A percentile compares a stretch with the other conserved stretches of the same genome.
phyloP scores from a whole-genome alignment of 169 alveolate species.

The Plasmodium vinckei region DNA sequence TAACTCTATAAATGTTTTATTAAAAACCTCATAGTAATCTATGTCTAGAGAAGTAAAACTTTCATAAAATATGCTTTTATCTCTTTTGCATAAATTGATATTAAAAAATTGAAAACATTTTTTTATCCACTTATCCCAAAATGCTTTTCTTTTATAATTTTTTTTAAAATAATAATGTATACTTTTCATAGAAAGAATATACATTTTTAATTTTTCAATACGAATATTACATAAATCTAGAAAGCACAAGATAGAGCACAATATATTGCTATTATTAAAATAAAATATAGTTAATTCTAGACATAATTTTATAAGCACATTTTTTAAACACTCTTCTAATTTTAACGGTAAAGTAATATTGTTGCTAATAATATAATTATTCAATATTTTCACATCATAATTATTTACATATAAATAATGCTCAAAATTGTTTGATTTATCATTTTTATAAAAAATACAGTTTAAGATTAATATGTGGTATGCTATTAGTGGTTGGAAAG shows the following conservation, averaged over 20 bases:
- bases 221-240: slow-evolving; percentile 47
- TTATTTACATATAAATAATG: slow-evolving; percentile 31
- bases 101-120: slow-evolving; percentile 29
- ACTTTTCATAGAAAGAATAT: slow-evolving; percentile 41
- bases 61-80: slow-evolving; percentile 39
- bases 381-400: not conserved
- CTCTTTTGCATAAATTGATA: slow-evolving; percentile 18
- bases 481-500: slow-evolving; percentile 58
- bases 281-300: slow-evolving; percentile 37
- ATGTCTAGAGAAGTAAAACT: slow-evolving; percentile 11
- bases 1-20: slow-evolving; percentile 30
- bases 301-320: slow-evolving; percentile 16
- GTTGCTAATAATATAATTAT: slow-evolving; percentile 33
- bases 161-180: slow-evolving; percentile 57
- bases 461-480: slow-evolving; percentile 47
- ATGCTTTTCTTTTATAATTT: slow-evolving; percentile 25
- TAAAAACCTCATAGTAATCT: slow-evolving; percentile 38
- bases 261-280: slow-evolving; percentile 33
- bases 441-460: slow-evolving; percentile 10
- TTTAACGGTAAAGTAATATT: slow-evolving; percentile 30
- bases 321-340: slow-evolving; percentile 20
- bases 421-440: slow-evolving; percentile 2
- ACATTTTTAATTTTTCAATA: slow-evolving; percentile 52
- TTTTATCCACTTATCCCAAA: slow-evolving; percentile 39
- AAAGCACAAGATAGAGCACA: slow-evolving; percentile 43